Base-by-base conservation (phyloP, 2,329 filamentous ascomycete species). In the Plectosphaerella cucumerina region DNA sequence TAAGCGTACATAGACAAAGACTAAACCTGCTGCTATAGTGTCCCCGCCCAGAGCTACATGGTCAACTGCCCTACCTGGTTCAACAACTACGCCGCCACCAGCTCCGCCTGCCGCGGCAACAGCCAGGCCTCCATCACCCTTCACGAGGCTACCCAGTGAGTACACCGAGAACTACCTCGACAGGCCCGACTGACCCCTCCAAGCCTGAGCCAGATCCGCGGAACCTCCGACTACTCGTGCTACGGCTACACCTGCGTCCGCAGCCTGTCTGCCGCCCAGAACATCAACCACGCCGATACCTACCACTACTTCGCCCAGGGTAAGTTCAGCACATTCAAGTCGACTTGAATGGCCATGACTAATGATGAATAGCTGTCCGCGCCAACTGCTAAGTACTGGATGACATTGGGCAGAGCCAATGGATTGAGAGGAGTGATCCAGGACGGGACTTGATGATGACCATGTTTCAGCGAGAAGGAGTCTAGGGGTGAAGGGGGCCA, bases 41-140 rank as follows among this genome's bases (percentile, higher is more conserved):
- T 84, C 5, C 80, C 81, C 1, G 68, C 70, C 2, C 60, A 58
- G 22, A 78, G 76, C 63, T 69, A 76, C 61, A 80, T 86, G 65
- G 80, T 78, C 50, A 85, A 85, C 70, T 87, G 84, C 67, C 70
- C 74, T 14, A 64, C 81, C 20, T 84, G 77, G 67, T 87, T 84
- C 70, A 76, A 61, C 43, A 69, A 64, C n/a, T 71, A 87, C 8
- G 71, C 79, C 0, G 70, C 72, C 2, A 52, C 81, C 23, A 68
- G 76, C 9, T 58, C 57, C 9, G 66, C 63, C 1, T 89, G 85
- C 70, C 82, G 87, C 62, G 75, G 60, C 3, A 84, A 87, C 67
- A 84, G 87, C 60, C 81, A 85, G 68, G 81, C 80, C 3, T 84
- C 77, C 12, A 87, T 84, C 15, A 76, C 76, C 33, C 65, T 89